These are phyloP conservation scores for Solanum sejunctum DNA, from an alignment of 257 asterid species.

Conservation along the genomic window DNA sequence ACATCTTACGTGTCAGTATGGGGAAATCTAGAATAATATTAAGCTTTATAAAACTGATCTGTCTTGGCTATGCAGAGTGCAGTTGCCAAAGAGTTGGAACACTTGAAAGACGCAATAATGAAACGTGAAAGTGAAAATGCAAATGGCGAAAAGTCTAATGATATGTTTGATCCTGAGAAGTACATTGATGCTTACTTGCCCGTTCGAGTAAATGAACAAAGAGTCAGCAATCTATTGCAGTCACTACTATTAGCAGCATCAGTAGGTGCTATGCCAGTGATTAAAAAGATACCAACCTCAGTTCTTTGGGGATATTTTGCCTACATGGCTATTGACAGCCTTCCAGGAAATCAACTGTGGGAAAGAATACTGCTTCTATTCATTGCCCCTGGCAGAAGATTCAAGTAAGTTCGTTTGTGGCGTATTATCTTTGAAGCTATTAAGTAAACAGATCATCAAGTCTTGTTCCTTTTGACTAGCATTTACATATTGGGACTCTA, in stretches of 20 bases:
- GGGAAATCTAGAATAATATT: background rate
- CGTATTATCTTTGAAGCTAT: background rate
- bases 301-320: conserved; percentile 62
- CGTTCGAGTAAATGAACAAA: conserved; percentile 55
- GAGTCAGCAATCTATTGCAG: conserved; percentile 53
- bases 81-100: conserved; percentile 29
- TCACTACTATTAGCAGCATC: conserved; percentile 40
- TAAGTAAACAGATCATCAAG: background rate
- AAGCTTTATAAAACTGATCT: background rate
- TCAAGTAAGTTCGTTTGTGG: conserved; percentile 19
- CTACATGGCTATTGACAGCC: conserved; percentile 65
- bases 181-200: conserved; percentile 39
- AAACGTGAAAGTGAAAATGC: conserved; percentile 6
- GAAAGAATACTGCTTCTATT: conserved; percentile 40
- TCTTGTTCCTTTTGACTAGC: background rate
- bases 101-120: conserved; percentile 45
- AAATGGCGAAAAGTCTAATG: conserved; percentile 1
- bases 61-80: conserved; percentile 10
- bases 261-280: conserved; percentile 37
- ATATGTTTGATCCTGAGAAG: conserved; percentile 30
- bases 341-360: conserved; percentile 56
- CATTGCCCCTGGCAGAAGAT: conserved; percentile 34
- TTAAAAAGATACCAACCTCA: conserved; percentile 42
- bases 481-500: background rate
- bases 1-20: background rate